A percentile compares a stretch with the other conserved stretches of the same genome.
Conservation (phyloP, 352 stramenopile species). For the Phytopythium vexans region DNA sequence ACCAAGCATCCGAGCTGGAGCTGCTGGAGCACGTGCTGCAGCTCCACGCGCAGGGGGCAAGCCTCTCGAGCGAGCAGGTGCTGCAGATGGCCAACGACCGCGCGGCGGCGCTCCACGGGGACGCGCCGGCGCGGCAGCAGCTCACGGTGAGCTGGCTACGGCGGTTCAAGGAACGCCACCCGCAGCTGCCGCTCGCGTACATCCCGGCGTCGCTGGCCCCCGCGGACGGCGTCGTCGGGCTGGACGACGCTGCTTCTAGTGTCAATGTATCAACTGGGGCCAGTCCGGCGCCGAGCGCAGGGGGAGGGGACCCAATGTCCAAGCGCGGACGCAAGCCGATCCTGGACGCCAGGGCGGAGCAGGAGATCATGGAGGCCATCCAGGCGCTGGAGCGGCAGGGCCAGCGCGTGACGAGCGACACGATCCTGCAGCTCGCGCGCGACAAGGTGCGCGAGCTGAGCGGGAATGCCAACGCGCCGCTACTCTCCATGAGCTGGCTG, state of each 20-base stretch:
- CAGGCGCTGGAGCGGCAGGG: slow-evolving; percentile 1
- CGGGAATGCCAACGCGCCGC: background rate
- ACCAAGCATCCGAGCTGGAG: slow-evolving; percentile 3
- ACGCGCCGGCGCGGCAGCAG: background rate
- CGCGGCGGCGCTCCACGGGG: slow-evolving; percentile 2
- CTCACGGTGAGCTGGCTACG: slow-evolving; percentile 8
- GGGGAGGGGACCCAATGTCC: slow-evolving; percentile 1
- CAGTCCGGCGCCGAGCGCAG: no score
- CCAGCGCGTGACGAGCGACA: slow-evolving; percentile 8
- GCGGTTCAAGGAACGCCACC: slow-evolving; percentile 8
- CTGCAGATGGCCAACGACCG: slow-evolving; percentile 8
- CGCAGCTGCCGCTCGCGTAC: slow-evolving; percentile 3
- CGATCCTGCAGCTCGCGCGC: slow-evolving; percentile 4
- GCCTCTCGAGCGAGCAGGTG: slow-evolving; percentile 1
- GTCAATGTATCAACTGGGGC: no score
- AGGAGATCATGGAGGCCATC: slow-evolving; percentile 5
- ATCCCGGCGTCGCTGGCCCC: background rate
- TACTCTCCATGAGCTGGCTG: slow-evolving; percentile 7
- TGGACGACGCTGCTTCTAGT: no score
- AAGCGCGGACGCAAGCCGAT: slow-evolving; percentile 9
- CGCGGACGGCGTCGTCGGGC: background rate
- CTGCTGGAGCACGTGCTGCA: slow-evolving; percentile 7
- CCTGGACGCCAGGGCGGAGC: slow-evolving; percentile 3
- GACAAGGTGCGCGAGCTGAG: slow-evolving; percentile 7
- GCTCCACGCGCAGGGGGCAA: background rate